Evolutionary conservation across 2,329 filamentous ascomycete species (phyloP).

Genomic region (Diplodia seriata): DNA sequence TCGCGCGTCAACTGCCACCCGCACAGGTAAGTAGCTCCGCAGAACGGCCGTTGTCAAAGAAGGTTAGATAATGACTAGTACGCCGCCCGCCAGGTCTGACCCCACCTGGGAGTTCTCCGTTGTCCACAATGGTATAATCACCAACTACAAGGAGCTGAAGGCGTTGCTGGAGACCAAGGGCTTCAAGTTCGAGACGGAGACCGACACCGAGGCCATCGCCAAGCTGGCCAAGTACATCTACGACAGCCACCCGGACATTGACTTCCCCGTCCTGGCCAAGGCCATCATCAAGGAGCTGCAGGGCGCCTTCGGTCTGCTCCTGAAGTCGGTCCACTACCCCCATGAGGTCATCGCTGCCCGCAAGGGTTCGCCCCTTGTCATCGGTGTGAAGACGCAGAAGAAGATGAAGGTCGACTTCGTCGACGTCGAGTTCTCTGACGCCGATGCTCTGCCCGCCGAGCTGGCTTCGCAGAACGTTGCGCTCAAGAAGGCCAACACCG

Average conservation of each 20-base stretch:
- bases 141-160: constrained; percentile 99
- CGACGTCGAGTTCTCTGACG: constrained; percentile 94
- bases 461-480: constrained; percentile 95
- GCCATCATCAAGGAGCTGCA: constrained; percentile 98
- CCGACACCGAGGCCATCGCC: constrained; percentile 98
- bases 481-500: constrained; percentile 75
- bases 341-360: constrained; percentile 97
- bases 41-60: not conserved
- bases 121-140: constrained; percentile 99
- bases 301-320: constrained; percentile 93
- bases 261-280: constrained; percentile 96
- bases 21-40: constrained; percentile 73
- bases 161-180: constrained; percentile 91
- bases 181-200: constrained; percentile 99
- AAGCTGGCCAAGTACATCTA: constrained; percentile 99
- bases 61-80: constrained; percentile 7
- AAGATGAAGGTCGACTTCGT: constrained; percentile 99
- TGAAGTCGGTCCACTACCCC: constrained; percentile 98
- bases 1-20: constrained; percentile 97
- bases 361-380: constrained; percentile 96
- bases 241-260: constrained; percentile 90
- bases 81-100: constrained; percentile 72
- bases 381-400: constrained; percentile 94
- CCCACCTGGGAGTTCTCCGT: constrained; percentile 94
- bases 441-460: constrained; percentile 84